Evolutionary conservation across 23 red algal species (phyloP).

Genomic region (Gracilaria gracilis): DNA sequence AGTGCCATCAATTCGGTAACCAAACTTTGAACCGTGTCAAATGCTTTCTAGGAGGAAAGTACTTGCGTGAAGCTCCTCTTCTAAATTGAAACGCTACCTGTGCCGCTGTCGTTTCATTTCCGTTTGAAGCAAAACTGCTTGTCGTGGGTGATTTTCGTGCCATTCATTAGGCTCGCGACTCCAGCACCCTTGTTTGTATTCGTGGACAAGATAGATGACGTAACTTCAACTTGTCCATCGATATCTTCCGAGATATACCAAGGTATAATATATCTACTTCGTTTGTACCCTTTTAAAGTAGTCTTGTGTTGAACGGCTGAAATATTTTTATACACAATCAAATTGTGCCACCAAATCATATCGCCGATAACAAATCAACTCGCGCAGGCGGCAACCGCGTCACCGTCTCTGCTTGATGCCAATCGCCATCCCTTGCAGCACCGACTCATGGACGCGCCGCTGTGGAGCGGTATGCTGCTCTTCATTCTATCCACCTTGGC

Average conservation of each 20-base stretch:
- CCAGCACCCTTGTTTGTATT: no score
- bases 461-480: constrained; percentile 2
- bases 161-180: no score
- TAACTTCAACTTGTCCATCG: not conserved
- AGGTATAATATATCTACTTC: no score
- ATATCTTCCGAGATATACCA: no score
- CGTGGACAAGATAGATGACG: no score
- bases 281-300: no score
- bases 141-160: no score
- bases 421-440: not conserved
- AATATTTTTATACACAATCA: no score
- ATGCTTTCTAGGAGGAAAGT: constrained; percentile 4
- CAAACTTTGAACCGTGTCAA: not conserved
- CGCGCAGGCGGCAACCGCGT: no score
- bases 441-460: not conserved
- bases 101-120: not conserved
- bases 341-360: no score
- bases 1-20: not conserved
- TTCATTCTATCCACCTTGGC: not conserved
- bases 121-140: not conserved
- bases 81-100: not conserved
- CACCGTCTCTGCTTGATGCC: not conserved
- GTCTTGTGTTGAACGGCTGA: no score
- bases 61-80: not conserved
- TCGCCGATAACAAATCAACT: no score